These are phyloP conservation scores for Kondoa subrosea DNA, from an alignment of 768 basidiomycete genomes.

Conservation along the genomic window DNA sequence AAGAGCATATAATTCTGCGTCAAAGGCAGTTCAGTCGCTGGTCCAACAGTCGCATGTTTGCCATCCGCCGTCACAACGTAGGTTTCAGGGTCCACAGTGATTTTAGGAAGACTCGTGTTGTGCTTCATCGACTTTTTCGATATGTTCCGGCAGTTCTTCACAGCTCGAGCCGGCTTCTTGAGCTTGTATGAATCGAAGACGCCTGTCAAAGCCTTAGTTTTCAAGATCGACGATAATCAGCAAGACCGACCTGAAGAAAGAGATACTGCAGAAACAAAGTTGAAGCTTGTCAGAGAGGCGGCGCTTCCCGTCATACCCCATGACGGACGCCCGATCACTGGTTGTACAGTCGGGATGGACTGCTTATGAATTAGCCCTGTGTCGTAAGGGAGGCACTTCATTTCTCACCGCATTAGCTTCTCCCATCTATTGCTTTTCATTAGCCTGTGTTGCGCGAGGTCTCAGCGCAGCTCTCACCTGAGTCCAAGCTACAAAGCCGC, in stretches of 20 bases:
- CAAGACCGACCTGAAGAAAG: constrained; percentile 41
- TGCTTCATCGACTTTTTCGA: constrained; percentile 85
- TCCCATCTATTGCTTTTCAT: constrained; percentile 51
- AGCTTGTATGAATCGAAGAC: constrained; percentile 51
- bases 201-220: constrained; percentile 36
- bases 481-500: constrained; percentile 79
- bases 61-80: constrained; percentile 53
- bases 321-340: constrained; percentile 72
- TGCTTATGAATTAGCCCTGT: constrained; percentile 3
- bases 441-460: neutral
- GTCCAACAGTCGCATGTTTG: constrained; percentile 34
- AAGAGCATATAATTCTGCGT: constrained; percentile 20
- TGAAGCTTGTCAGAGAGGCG: constrained; percentile 65
- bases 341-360: constrained; percentile 90
- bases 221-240: too few relatives aligned
- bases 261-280: constrained; percentile 67
- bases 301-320: constrained; percentile 67
- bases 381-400: neutral
- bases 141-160: constrained; percentile 55
- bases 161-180: constrained; percentile 54
- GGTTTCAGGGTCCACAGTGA: constrained; percentile 80
- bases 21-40: constrained; percentile 34
- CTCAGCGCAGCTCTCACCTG: neutral
- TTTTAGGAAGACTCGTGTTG: constrained; percentile 63
- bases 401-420: constrained; percentile 63